These are phyloP conservation scores for Salicornia ramosissima DNA, from an alignment of 148 eudicot species.

Conservation along the genomic window DNA sequence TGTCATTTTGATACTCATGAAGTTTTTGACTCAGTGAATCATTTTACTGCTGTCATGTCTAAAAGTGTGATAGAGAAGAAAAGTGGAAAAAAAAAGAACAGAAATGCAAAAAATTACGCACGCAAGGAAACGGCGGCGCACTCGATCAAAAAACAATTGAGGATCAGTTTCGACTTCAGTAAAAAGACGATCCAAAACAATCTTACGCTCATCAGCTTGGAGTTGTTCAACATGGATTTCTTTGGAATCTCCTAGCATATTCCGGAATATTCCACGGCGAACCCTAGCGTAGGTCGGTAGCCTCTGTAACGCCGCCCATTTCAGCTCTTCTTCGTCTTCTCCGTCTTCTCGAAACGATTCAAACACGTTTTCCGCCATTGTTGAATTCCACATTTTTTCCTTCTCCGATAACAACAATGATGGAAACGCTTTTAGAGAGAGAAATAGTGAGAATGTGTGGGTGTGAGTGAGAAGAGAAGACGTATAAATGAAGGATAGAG, in stretches of 20 bases:
- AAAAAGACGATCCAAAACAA: conserved; percentile 69
- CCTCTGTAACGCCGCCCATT: conserved; percentile 94
- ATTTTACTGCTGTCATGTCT: too few species aligned
- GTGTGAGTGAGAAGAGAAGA: too few species aligned
- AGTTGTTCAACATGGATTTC: conserved; percentile 67
- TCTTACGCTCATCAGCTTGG: conserved; percentile 46
- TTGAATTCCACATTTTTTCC: conserved; percentile 56
- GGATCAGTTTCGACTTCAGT: conserved; percentile 58
- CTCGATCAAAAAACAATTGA: conserved; percentile 57
- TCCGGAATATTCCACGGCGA: conserved; percentile 58
- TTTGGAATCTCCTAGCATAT: conserved; percentile 47
- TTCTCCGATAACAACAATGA: not conserved
- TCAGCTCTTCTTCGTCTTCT: conserved; percentile 76
- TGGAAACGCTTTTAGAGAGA: not conserved
- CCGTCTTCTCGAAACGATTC: conserved; percentile 66
- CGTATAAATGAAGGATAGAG: not conserved
- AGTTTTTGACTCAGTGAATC: too few species aligned
- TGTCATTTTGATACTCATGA: too few species aligned
- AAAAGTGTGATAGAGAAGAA: too few species aligned
- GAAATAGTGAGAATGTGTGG: too few species aligned
- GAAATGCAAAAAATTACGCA: conserved; percentile 37
- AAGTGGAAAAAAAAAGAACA: not conserved
- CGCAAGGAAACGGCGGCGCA: conserved; percentile 79
- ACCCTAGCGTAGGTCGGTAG: conserved; percentile 80
- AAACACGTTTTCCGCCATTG: conserved; percentile 71